Conservation (phyloP, 2,329 filamentous ascomycete genomes). For the Verticillium isaacii region DNA sequence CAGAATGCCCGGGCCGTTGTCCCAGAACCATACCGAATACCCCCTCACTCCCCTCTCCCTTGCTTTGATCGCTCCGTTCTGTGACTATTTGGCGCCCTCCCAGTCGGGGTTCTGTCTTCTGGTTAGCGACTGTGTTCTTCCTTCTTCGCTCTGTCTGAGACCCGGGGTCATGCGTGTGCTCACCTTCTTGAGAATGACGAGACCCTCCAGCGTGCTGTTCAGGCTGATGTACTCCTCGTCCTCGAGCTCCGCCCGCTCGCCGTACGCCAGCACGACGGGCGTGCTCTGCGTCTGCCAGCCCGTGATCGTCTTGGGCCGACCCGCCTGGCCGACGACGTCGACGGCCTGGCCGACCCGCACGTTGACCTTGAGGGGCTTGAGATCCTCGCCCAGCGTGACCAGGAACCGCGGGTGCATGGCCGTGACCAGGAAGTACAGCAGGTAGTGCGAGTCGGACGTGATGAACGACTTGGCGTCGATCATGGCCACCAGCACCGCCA, state of each 20-base stretch:
- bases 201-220: conserved; percentile 84
- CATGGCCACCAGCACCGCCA: conserved; percentile 87
- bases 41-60: not conserved
- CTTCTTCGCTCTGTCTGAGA: not conserved
- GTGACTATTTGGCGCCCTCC: conserved; percentile 41
- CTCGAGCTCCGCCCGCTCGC: conserved; percentile 92
- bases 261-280: conserved; percentile 90
- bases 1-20: not conserved
- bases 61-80: too few relatives aligned
- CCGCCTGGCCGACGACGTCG: conserved; percentile 95
- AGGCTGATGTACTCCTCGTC: conserved; percentile 96
- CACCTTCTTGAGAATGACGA: conserved; percentile 97
- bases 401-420: conserved; percentile 97
- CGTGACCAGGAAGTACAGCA: conserved; percentile 94
- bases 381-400: conserved; percentile 89
- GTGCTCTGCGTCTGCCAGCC: conserved; percentile 99
- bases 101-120: conserved; percentile 48
- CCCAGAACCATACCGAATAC: conserved; percentile 8
- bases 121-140: not conserved
- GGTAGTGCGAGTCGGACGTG: conserved; percentile 70
- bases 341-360: conserved; percentile 97
- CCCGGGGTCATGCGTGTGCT: not conserved
- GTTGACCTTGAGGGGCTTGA: conserved; percentile 91
- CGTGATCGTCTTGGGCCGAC: conserved; percentile 96
- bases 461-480: conserved; percentile 90